These are phyloP conservation scores for Pseudogymnoascus sp. DNA, from an alignment of 2,329 filamentous ascomycete genomes.

Conservation along the genomic window DNA sequence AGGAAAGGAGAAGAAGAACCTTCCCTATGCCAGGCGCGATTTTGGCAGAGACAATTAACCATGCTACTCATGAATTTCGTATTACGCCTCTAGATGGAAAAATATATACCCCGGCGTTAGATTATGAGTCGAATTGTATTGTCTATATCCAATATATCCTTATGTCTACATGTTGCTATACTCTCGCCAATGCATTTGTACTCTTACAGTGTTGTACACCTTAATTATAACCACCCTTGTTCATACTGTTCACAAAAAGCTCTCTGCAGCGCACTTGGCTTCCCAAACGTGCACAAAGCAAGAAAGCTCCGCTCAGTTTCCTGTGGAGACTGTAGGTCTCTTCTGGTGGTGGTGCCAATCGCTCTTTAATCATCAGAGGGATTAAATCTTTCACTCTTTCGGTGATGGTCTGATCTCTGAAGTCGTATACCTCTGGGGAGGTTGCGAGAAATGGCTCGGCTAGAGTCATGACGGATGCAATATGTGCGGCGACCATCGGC, in stretches of 20 bases:
- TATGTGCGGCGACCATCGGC: slow-evolving; percentile 82
- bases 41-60: slow-evolving; percentile 5
- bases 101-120: neutral
- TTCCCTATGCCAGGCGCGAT: slow-evolving; percentile 44
- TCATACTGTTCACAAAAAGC: slow-evolving; percentile 55
- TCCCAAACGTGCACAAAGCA: slow-evolving; percentile 80
- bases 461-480: slow-evolving; percentile 79
- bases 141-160: slow-evolving; percentile 3
- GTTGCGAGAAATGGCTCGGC: slow-evolving; percentile 79
- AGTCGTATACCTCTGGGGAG: slow-evolving; percentile 83
- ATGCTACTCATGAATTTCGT: neutral
- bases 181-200: neutral
- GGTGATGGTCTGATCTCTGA: slow-evolving; percentile 90
- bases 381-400: slow-evolving; percentile 84
- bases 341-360: slow-evolving; percentile 84
- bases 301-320: slow-evolving; percentile 89
- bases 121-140: slow-evolving; percentile 10
- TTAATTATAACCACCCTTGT: slow-evolving; percentile 20
- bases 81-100: neutral
- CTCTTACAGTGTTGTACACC: neutral
- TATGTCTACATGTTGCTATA: neutral
- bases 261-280: slow-evolving; percentile 75
- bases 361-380: slow-evolving; percentile 85
- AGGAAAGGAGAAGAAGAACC: slow-evolving; percentile 72
- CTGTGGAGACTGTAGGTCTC: slow-evolving; percentile 95